Base-by-base conservation (phyloP, 306 rosid genomes). In the Psophocarpus tetragonolobus region DNA sequence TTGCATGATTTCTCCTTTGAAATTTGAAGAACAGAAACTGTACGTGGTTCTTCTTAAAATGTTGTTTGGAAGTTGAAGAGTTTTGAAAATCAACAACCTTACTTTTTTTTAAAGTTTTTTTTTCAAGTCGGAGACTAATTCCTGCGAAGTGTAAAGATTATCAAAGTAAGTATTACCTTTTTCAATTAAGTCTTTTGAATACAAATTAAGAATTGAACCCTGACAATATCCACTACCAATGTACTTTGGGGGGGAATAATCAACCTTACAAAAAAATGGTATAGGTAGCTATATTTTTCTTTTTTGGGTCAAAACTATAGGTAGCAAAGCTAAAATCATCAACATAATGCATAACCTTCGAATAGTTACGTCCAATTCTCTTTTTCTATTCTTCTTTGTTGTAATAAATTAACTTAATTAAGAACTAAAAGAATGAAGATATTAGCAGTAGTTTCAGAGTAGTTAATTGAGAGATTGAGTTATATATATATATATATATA, bases 1-100 rank as follows among this genome's bases (percentile, higher is more conserved):
- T 36, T 53, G 50, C 79, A 53, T 29, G 48, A 51, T 73, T 51
- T 73, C n/a, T 9, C 32, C 58, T 53, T 58, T 69, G 63, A 71
- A 33, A 60, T 24, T 79, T 71, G 17, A 60, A 71, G 64, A 45
- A 32, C 50, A 67, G 68, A 53, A 39, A 38, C 71, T 39, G 61
- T n/a, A n/a, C n/a, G n/a, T 67, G 57, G 2, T 35, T 26, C 30
- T 24, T 44, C 35, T 74, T 58, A 5, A 27, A 8, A 50, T 9
- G 26, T 62, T 24, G 24, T 76, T 64, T 51, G 21, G 15, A 15
- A 64, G 11, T 47, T 64, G 24, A 48, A 33, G 38, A 63, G 26
- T 33, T 39, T 5, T 36, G 26, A 50, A 24, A 15, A 56, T 13
- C 58, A 51, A 18, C 15, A 26, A 21, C 5, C 56, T 3, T 6